phyloP scores from a whole-genome alignment of 2,329 filamentous ascomycete species.

The Fusarium newnesense region DNA sequence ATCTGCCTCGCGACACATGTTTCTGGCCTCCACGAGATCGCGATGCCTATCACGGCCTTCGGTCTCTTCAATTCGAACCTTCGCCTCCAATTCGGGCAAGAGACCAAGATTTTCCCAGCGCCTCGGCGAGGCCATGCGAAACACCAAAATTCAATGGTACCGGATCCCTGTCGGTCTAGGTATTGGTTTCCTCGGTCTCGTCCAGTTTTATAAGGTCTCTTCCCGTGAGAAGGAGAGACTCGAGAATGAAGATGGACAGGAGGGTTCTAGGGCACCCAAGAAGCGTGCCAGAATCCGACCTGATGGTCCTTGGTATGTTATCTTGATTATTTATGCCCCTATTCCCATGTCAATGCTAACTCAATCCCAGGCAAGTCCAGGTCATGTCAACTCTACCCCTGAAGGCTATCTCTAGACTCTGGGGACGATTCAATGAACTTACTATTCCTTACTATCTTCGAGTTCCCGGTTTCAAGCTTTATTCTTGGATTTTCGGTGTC shows the following conservation, averaged over 20 bases:
- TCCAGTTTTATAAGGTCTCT: constrained; percentile 84
- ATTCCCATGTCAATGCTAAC: constrained; percentile 28
- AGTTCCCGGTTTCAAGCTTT: constrained; percentile 90
- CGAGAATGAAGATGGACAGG: constrained; percentile 56
- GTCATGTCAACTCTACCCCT: constrained; percentile 93
- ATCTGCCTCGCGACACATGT: constrained; percentile 37
- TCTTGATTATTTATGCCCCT: constrained; percentile 16
- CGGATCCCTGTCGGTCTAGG: constrained; percentile 89
- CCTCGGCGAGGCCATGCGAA: constrained; percentile 60
- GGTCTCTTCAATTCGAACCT: constrained; percentile 44
- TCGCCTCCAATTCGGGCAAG: constrained; percentile 53
- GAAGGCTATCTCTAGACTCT: constrained; percentile 88
- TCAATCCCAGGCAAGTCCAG: constrained; percentile 76
- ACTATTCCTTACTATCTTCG: constrained; percentile 88
- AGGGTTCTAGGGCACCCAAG: constrained; percentile 57
- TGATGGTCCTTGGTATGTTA: constrained; percentile 80
- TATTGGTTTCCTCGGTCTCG: constrained; percentile 82
- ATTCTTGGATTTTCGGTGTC: constrained; percentile 91
- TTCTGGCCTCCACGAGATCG: constrained; percentile 38
- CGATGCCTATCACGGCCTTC: constrained; percentile 41
- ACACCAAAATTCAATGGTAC: constrained; percentile 81
- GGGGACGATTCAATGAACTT: constrained; percentile 92
- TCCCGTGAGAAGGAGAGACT: constrained; percentile 63
- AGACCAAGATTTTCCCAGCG: constrained; percentile 63
- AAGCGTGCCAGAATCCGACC: constrained; percentile 74